Evolutionary conservation across 305 asterid species (phyloP).

Genomic region (Stenogyne calaminthoides): DNA sequence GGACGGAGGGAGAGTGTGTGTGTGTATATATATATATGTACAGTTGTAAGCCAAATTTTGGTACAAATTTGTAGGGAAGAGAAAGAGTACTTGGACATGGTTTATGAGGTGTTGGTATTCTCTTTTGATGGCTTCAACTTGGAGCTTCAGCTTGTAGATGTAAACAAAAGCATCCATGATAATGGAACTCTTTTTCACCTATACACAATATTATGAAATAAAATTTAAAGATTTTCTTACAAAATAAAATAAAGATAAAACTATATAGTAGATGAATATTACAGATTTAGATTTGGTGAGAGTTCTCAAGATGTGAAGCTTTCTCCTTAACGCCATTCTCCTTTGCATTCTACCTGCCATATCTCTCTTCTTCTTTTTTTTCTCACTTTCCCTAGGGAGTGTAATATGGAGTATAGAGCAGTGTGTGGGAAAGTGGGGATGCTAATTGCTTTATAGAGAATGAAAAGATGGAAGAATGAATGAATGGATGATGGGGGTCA

Average conservation of each 20-base stretch:
- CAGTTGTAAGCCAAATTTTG: too few relatives aligned
- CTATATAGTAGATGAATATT: neutral
- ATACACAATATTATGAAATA: slow-evolving; percentile 22
- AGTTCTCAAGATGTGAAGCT: slow-evolving; percentile 54
- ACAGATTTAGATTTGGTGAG: slow-evolving; percentile 74
- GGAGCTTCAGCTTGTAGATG: slow-evolving; percentile 61
- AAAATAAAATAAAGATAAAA: neutral
- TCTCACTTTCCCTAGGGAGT: neutral
- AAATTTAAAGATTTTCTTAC: neutral
- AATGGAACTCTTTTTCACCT: slow-evolving; percentile 65
- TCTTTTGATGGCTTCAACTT: slow-evolving; percentile 55
- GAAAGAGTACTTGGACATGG: slow-evolving; percentile 48
- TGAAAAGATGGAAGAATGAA: slow-evolving; percentile 13
- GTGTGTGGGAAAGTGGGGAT: neutral
- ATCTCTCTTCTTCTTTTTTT: slow-evolving; percentile 12
- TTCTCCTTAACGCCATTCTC: slow-evolving; percentile 49
- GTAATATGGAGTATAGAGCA: too few relatives aligned
- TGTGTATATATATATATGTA: too few relatives aligned
- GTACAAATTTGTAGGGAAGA: neutral
- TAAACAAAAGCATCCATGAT: slow-evolving; percentile 65
- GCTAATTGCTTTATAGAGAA: slow-evolving; percentile 32
- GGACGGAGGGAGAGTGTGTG: too few relatives aligned
- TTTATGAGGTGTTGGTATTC: slow-evolving; percentile 52
- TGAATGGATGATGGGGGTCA: slow-evolving; percentile 39
- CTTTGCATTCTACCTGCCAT: slow-evolving; percentile 50